These are phyloP conservation scores for Pichia kluyveri DNA, from an alignment of 805 yeast genomes.

Conservation along the genomic window DNA sequence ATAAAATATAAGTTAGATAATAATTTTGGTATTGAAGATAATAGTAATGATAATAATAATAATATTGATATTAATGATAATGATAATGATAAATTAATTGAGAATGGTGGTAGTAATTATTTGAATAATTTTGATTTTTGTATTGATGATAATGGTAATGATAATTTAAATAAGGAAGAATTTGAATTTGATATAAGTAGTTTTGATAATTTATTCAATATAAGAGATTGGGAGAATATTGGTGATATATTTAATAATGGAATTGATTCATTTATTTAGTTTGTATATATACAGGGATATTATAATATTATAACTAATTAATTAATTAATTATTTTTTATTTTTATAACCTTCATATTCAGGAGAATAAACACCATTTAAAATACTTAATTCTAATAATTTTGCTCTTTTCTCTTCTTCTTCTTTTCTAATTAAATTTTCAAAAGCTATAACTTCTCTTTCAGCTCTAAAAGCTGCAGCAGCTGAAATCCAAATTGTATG, in stretches of 20 bases:
- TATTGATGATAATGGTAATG: not conserved
- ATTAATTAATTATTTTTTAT: not conserved
- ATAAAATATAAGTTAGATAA: not conserved
- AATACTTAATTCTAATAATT: conserved; percentile 26
- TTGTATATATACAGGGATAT: not conserved
- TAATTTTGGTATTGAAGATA: too few relatives aligned
- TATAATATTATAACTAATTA: too few relatives aligned
- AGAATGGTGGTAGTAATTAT: too few relatives aligned
- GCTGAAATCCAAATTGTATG: conserved; percentile 30
- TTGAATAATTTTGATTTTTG: not conserved
- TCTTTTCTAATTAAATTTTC: conserved; percentile 24
- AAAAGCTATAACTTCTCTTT: conserved; percentile 26
- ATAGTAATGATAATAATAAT: not conserved
- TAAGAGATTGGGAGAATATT: conserved; percentile 4
- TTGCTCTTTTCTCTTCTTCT: conserved; percentile 24
- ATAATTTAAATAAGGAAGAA: too few relatives aligned
- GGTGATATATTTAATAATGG: not conserved
- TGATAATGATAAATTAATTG: not conserved
- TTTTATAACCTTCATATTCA: conserved; percentile 19
- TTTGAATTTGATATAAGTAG: not conserved
- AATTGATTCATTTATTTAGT: not conserved
- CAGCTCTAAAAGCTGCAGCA: conserved; percentile 28
- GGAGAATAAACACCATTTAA: conserved; percentile 24
- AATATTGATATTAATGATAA: not conserved
- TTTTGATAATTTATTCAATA: not conserved